A percentile compares a stretch with the other conserved stretches of the same genome.
phyloP scores from a whole-genome alignment of 164 flowering plant genomes.

The Aristolochia californica region DNA sequence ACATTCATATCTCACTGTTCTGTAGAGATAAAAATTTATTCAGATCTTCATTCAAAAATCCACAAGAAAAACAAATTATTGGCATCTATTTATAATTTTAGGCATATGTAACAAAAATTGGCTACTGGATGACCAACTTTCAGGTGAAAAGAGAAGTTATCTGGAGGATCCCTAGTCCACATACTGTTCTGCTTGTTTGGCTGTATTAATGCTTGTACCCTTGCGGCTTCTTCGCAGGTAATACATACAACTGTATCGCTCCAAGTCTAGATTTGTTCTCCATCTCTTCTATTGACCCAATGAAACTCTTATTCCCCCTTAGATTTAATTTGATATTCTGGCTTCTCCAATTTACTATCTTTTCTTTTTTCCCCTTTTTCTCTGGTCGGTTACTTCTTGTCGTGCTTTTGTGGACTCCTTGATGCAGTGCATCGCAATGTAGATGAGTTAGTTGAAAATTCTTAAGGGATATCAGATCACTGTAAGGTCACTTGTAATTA shows the following conservation, averaged over 20 bases:
- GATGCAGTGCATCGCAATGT: too few species aligned
- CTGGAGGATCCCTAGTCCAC: constrained; percentile 6
- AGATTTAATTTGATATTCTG: background rate
- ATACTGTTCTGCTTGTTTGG: constrained; percentile 7
- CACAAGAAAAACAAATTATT: constrained; percentile 1
- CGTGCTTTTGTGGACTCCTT: too few species aligned
- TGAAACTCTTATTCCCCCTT: too few species aligned
- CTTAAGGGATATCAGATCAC: too few species aligned
- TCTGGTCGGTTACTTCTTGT: too few species aligned
- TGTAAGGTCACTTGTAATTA: too few species aligned
- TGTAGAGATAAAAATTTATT: too few species aligned
- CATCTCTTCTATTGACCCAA: background rate
- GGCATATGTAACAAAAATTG: constrained; percentile 12
- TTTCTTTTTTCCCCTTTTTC: too few species aligned
- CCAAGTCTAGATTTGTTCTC: constrained; percentile 1
- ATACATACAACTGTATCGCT: constrained; percentile 1
- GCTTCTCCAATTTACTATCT: background rate
- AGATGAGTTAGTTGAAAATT: too few species aligned
- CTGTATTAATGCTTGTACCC: constrained; percentile 11
- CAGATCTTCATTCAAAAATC: too few species aligned
- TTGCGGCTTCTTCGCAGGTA: constrained; percentile 14
- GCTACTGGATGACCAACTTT: constrained; percentile 15
- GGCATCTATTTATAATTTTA: constrained; percentile 6
- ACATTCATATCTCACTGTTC: background rate
- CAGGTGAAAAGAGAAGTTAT: constrained; percentile 15